Evolutionary conservation across 257 asterid genomes (phyloP).

Genomic region (Penstemon barbatus): DNA sequence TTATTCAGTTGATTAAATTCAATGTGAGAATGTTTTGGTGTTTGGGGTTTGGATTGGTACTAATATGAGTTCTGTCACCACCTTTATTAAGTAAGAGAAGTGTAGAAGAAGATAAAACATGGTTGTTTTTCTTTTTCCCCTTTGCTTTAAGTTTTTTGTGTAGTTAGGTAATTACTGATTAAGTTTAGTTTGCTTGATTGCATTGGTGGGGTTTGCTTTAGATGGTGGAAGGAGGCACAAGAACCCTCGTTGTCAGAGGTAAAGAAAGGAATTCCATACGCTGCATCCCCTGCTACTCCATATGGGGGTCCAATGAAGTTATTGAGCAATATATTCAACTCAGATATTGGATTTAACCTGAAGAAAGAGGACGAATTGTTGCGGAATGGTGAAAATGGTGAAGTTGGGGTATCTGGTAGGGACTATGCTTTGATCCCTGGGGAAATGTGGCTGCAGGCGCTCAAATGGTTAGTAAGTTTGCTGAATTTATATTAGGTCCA

Average conservation of each 20-base stretch:
- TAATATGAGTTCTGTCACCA: slow-evolving; percentile 22
- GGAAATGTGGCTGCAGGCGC: slow-evolving; percentile 82
- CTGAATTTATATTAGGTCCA: slow-evolving; percentile 14
- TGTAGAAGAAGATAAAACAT: slow-evolving; percentile 8
- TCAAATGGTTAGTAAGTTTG: slow-evolving; percentile 59
- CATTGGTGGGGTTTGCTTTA: slow-evolving; percentile 33
- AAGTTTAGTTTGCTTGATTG: slow-evolving; percentile 25
- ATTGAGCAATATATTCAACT: slow-evolving; percentile 73
- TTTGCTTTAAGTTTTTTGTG: neutral
- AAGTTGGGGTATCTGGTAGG: slow-evolving; percentile 68
- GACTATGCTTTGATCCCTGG: slow-evolving; percentile 90
- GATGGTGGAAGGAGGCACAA: slow-evolving; percentile 99
- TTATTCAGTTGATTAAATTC: slow-evolving; percentile 22
- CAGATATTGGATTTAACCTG: slow-evolving; percentile 75
- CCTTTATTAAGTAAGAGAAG: slow-evolving; percentile 14
- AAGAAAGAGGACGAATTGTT: slow-evolving; percentile 64
- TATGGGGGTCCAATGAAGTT: slow-evolving; percentile 88
- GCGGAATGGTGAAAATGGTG: slow-evolving; percentile 53
- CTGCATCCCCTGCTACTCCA: slow-evolving; percentile 61
- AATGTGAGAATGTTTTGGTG: slow-evolving; percentile 11
- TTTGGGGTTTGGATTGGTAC: slow-evolving; percentile 18
- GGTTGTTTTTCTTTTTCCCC: slow-evolving; percentile 7
- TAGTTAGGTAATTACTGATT: neutral
- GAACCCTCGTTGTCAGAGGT: slow-evolving; percentile 51
- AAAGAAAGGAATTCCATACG: slow-evolving; percentile 61